A percentile compares a stretch with the other conserved stretches of the same genome.
Conservation (phyloP, 306 rosid species). For the Quercus berberidifolia region DNA sequence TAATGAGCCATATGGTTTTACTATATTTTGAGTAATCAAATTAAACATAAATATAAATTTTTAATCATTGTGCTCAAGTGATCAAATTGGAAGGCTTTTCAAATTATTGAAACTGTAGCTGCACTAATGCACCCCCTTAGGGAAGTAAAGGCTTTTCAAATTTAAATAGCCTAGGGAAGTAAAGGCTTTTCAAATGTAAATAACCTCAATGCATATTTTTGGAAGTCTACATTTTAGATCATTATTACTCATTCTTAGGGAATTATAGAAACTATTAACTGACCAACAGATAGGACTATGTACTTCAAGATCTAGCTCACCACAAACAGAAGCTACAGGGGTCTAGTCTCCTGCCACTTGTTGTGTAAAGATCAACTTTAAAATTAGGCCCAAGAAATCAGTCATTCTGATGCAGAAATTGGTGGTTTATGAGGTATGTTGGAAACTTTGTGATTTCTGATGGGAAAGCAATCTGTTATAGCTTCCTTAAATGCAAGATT, state of each 20-base stretch:
- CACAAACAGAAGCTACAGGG: background rate
- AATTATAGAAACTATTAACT: background rate
- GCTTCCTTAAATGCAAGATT: too few relatives aligned
- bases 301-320: background rate
- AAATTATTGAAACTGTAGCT: background rate
- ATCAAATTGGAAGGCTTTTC: background rate
- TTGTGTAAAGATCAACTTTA: background rate
- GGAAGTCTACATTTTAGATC: background rate
- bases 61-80: background rate
- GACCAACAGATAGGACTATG: background rate
- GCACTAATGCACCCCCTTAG: background rate
- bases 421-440: too few relatives aligned
- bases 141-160: too few relatives aligned
- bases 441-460: too few relatives aligned
- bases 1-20: background rate
- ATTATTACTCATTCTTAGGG: background rate
- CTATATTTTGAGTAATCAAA: background rate
- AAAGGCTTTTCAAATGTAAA: background rate
- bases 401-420: background rate
- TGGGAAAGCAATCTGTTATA: too few relatives aligned
- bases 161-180: too few relatives aligned
- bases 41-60: background rate
- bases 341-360: background rate
- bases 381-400: background rate
- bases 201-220: background rate